Conservation (phyloP, 768 basidiomycete species). For the Collybia nuda region DNA sequence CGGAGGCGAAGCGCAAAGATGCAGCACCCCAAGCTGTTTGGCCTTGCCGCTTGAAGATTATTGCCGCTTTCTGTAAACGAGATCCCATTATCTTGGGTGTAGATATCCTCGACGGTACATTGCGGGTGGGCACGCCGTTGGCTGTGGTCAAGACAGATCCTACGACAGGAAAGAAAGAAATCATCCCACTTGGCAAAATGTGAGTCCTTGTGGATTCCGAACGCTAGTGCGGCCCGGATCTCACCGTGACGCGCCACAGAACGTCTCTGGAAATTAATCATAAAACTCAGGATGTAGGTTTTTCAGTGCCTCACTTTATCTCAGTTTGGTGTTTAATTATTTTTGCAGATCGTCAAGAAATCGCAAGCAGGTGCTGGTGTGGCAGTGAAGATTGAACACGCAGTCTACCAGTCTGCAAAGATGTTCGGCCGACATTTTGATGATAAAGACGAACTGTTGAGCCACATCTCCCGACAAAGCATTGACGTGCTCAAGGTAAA, state of each 20-base stretch:
- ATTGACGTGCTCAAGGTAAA: slow-evolving; percentile 93
- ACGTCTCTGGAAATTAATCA: slow-evolving; percentile 98
- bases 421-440: slow-evolving; percentile 96
- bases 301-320: background rate
- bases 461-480: slow-evolving; percentile 86
- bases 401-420: slow-evolving; percentile 92
- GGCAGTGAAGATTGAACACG: slow-evolving; percentile 98
- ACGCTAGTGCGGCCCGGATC: background rate
- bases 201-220: slow-evolving; percentile 36
- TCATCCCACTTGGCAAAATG: slow-evolving; percentile 94
- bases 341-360: slow-evolving; percentile 80
- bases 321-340: slow-evolving; percentile 2
- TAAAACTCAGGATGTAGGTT: slow-evolving; percentile 74
- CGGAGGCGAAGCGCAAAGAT: slow-evolving; percentile 88
- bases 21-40: slow-evolving; percentile 95
- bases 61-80: slow-evolving; percentile 94
- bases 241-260: slow-evolving; percentile 37
- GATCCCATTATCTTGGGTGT: slow-evolving; percentile 98
- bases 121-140: slow-evolving; percentile 91
- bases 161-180: slow-evolving; percentile 84
- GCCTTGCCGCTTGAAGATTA: slow-evolving; percentile 91
- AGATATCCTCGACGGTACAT: slow-evolving; percentile 89
- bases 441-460: slow-evolving; percentile 92
- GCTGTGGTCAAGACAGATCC: slow-evolving; percentile 95
- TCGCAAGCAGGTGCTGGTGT: slow-evolving; percentile 94